A percentile compares a stretch with the other conserved stretches of the same genome.
These are phyloP conservation scores for Penicillium sp. DNA, from an alignment of 2,329 filamentous ascomycete genomes.

Conservation along the genomic window DNA sequence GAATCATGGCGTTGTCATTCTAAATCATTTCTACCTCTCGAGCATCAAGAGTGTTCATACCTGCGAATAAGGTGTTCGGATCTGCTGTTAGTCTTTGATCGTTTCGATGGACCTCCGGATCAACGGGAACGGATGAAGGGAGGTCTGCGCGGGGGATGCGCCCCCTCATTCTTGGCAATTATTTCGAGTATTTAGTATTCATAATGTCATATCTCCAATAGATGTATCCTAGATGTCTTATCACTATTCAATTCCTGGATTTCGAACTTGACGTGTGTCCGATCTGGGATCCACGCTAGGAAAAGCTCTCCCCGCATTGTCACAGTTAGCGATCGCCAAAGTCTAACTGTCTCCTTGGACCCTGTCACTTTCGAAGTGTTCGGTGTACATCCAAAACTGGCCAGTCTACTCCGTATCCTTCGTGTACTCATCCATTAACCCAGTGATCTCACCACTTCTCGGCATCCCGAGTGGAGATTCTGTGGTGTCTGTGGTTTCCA, in stretches of 20 bases:
- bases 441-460: background rate
- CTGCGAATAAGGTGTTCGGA: slow-evolving; percentile 20
- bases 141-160: slow-evolving; percentile 2
- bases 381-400: no score
- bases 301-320: slow-evolving; percentile 15
- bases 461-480: background rate
- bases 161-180: slow-evolving; percentile 1
- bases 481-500: slow-evolving; percentile 1
- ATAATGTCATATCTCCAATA: slow-evolving; percentile 8
- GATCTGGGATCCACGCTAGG: slow-evolving; percentile 4
- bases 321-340: slow-evolving; percentile 1
- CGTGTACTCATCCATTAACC: background rate
- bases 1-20: slow-evolving; percentile 5
- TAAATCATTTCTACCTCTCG: slow-evolving; percentile 1
- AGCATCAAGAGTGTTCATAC: slow-evolving; percentile 16
- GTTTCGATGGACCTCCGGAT: slow-evolving; percentile 10
- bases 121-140: slow-evolving; percentile 22
- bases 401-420: no score
- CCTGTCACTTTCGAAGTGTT: no score
- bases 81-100: slow-evolving; percentile 1
- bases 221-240: background rate
- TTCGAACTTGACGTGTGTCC: background rate
- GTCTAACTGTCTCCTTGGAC: background rate
- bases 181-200: slow-evolving; percentile 10
- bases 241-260: background rate